These are phyloP conservation scores for Ogataea thermomethanolica DNA, from an alignment of 805 yeast genomes.

Conservation along the genomic window DNA sequence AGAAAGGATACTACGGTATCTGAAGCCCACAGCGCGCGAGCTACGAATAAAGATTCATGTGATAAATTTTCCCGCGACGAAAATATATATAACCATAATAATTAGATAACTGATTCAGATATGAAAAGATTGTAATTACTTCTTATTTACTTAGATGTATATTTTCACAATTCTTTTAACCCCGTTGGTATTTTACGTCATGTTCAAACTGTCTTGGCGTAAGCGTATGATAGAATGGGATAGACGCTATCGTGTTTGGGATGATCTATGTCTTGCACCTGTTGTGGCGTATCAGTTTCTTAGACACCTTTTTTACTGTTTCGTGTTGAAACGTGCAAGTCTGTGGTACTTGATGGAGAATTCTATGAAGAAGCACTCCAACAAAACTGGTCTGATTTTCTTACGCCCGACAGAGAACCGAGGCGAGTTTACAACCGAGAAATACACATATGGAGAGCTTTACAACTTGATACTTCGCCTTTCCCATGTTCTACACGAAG, in stretches of 20 bases:
- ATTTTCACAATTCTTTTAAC: too few species aligned
- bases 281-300: conserved; percentile 39
- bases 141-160: too few species aligned
- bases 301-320: conserved; percentile 37
- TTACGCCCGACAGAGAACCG: conserved; percentile 42
- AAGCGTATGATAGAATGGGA: conserved; percentile 26
- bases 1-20: conserved; percentile 23
- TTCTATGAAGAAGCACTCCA: conserved; percentile 46
- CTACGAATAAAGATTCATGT: too few species aligned
- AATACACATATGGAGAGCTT: conserved; percentile 64
- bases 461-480: conserved; percentile 63
- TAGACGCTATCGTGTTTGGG: conserved; percentile 41
- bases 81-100: too few species aligned
- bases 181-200: too few species aligned
- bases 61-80: too few species aligned
- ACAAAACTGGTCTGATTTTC: conserved; percentile 60
- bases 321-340: conserved; percentile 44
- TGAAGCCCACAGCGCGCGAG: too few species aligned
- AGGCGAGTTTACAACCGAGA: conserved; percentile 55
- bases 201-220: too few species aligned
- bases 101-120: neutral
- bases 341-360: conserved; percentile 70
- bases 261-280: conserved; percentile 52
- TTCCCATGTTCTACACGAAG: conserved; percentile 58
- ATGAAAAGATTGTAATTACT: neutral